These are phyloP conservation scores for Globisporangium mamillatum DNA, from an alignment of 352 stramenopile species.

Conservation along the genomic window DNA sequence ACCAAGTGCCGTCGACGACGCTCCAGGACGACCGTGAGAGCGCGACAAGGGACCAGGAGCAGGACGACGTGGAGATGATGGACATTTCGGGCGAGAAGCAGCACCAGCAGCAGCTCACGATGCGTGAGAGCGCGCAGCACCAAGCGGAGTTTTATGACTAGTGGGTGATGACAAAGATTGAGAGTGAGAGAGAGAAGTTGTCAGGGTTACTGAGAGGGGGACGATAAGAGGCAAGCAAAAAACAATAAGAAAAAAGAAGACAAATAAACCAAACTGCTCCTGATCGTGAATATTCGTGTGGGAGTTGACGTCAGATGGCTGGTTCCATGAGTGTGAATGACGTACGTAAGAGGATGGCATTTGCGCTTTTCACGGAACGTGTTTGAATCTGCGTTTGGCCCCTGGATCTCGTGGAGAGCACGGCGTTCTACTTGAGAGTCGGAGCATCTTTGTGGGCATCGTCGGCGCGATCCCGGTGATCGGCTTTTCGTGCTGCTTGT, in stretches of 20 bases:
- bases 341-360: neutral
- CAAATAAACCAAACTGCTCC: neutral
- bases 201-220: neutral
- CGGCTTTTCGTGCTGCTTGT: too few species aligned
- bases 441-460: too few species aligned
- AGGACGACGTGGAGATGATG: slow-evolving; percentile 65
- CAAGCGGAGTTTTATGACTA: slow-evolving; percentile 83
- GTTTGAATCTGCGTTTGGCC: too few species aligned
- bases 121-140: slow-evolving; percentile 53
- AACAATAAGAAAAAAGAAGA: neutral
- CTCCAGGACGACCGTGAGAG: slow-evolving; percentile 49
- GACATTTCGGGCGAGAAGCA: slow-evolving; percentile 65
- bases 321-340: neutral
- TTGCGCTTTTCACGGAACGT: too few species aligned
- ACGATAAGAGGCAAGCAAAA: neutral
- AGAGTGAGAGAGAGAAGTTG: neutral
- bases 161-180: neutral
- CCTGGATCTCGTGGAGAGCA: too few species aligned
- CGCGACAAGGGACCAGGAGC: slow-evolving; percentile 46
- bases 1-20: slow-evolving; percentile 67
- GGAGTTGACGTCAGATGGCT: neutral
- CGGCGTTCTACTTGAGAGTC: too few species aligned
- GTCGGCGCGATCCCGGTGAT: too few species aligned
- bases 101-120: slow-evolving; percentile 47
- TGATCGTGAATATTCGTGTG: neutral